These are phyloP conservation scores for Diplodia sapinea DNA, from an alignment of 2,329 filamentous ascomycete genomes.

Conservation along the genomic window DNA sequence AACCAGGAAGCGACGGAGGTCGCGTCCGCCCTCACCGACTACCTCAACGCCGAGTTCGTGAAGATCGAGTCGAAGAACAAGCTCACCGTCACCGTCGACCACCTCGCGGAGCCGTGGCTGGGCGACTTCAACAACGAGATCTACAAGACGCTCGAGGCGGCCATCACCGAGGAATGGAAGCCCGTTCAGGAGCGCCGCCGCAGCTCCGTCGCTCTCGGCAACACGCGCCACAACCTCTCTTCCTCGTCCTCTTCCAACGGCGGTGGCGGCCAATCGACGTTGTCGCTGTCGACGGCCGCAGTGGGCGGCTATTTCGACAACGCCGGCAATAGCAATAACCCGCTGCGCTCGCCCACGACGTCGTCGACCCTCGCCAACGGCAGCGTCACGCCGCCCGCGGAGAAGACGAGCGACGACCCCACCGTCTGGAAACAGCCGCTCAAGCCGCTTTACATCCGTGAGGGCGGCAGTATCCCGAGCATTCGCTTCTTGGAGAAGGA, in stretches of 20 bases:
- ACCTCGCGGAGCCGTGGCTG: constrained; percentile 94
- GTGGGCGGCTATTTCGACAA: constrained; percentile 17
- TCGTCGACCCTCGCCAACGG: constrained; percentile 59
- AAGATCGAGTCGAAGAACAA: constrained; percentile 79
- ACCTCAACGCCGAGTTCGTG: constrained; percentile 73
- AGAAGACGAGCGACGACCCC: constrained; percentile 21
- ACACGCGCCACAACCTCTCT: no score
- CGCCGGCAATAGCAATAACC: not conserved
- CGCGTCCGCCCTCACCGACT: constrained; percentile 68
- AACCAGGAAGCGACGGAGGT: constrained; percentile 88
- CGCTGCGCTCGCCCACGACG: constrained; percentile 55
- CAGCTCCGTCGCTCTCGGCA: constrained; percentile 33
- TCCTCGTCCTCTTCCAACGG: no score
- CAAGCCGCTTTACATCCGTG: constrained; percentile 88
- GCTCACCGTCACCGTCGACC: constrained; percentile 83
- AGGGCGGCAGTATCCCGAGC: constrained; percentile 92
- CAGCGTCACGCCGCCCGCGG: constrained; percentile 43
- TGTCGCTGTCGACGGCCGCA: not conserved
- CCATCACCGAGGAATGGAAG: constrained; percentile 84
- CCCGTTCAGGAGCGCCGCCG: constrained; percentile 52
- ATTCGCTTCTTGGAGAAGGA: constrained; percentile 95
- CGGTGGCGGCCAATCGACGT: not conserved
- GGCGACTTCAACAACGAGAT: constrained; percentile 90
- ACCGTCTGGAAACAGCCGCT: constrained; percentile 38
- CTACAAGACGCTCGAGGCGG: constrained; percentile 84